Evolutionary conservation across 2,329 filamentous ascomycete species (phyloP), one percentile per base, ranked within the genome.

Genomic region (Chaetomium sp.): DNA sequence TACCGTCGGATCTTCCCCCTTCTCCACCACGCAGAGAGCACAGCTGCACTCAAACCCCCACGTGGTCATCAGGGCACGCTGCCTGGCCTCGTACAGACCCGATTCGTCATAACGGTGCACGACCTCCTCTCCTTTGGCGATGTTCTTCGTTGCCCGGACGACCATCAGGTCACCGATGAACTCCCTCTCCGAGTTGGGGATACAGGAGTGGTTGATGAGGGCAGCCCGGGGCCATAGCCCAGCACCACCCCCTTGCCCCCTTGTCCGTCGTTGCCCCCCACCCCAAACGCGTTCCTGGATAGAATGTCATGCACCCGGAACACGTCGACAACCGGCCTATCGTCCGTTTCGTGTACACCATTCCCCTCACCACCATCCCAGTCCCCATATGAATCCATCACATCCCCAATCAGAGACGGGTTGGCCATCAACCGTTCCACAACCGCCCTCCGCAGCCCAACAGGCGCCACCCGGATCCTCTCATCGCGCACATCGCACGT

Each of bases 231-330:
- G 19, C 63, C 63, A 64, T 3, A 64, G 27, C 8, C 57, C 63
- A 2, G 57, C 53, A n/a, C 57, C 45, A 0, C 23, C 56, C 47
- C 27, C 53, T 62, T 9, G 0, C 19, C 49, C 3, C 47, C 33
- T 4, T 13, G 27, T 4, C 42, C 60, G 7, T 53, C 56, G 19
- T 47, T 29, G 29, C 45, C 23, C n/a, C 27, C 57, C 4, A 38
- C 29, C 0, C 63, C 63, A 33, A 64, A 64, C 3, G 51, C 57
- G 23, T 64, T 64, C 38, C 57, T 27, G 7, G 63, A 21, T 3
- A 64, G 27, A 23, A 64, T 64, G 33, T 64, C 63, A 19, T 64
- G 57, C 31, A 61, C 57, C 42, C 57, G 57, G n/a, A 64, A 64
- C 1, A 50, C 53, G 49, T 64, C 57, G 3, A 64, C 51, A 1